Evolutionary conservation across 192 early-diverging fungal genomes (phyloP), one percentile per base, ranked within the genome.

Genomic region (Coemansia sp.): DNA sequence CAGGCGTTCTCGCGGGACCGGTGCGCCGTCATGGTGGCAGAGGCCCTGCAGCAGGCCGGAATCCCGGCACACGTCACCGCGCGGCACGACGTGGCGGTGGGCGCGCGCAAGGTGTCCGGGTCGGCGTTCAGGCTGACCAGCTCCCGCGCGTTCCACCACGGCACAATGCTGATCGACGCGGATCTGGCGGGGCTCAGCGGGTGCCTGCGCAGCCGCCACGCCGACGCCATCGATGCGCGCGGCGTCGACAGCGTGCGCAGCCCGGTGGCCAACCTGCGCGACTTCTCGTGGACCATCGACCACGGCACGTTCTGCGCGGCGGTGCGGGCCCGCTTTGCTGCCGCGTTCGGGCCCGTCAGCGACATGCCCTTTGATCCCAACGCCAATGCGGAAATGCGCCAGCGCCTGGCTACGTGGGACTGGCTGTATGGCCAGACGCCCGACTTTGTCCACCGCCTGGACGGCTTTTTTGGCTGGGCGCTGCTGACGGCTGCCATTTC

Each of bases 161-260:
- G 97, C 41, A 99, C 97, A 6, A 96, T 99, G 97, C 74, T 99
- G 36, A 96, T 99, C 50, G 86, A 94, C 58, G 78, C 92, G 6
- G 89, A 97, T 69, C 80, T 95, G 46, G 43, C 50, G 16, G 57
- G 69, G 10, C 73, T 89, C 28, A 52, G 72, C 33, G 67, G 66
- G 30, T 83, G 73, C 44, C 61, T 90, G 40, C 72, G 74, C 47
- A 72, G 72, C 63, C 42, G 31, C 35, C 55, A 60, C 33, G 53
- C 72, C 82, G 75, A 70, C 49, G 81, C 80, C 35, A 78, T 98
- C 15, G 79, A 81, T 5, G 88, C 91, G 23, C 87, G 88, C 68
- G 97, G 97, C 40, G 94, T 97, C 19, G 89, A 84, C 33, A 92
- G 90, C 49, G 91, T 99, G 13, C 87, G 86, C 50, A 96, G 94